Conservation (phyloP, 2,329 filamentous ascomycete genomes). For the Claviceps quebecensis region DNA sequence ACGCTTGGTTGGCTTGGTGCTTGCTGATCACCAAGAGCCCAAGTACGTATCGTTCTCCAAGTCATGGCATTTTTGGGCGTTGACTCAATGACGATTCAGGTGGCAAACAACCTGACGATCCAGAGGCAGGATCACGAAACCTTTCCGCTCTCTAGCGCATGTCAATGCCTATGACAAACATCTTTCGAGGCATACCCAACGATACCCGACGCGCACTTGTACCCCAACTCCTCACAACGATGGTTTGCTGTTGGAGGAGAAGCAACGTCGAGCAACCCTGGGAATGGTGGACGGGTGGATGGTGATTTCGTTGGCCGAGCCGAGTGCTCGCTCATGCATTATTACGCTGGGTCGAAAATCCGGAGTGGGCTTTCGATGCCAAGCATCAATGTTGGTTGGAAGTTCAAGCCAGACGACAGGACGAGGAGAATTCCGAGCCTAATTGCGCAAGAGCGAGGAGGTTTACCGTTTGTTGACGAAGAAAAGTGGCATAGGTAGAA, state of each 20-base stretch:
- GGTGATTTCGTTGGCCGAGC: neutral
- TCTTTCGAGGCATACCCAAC: slow-evolving; percentile 1
- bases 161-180: neutral
- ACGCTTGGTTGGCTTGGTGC: neutral
- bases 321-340: neutral
- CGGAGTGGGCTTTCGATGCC: neutral
- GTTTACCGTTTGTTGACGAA: neutral
- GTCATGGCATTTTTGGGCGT: slow-evolving; percentile 1
- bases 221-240: neutral
- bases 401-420: neutral
- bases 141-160: neutral
- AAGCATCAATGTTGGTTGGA: neutral
- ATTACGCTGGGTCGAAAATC: neutral
- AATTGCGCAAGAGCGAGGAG: neutral
- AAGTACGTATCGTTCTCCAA: neutral
- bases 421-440: neutral
- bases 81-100: neutral
- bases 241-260: neutral
- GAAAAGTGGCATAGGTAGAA: neutral
- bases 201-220: slow-evolving; percentile 4
- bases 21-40: neutral
- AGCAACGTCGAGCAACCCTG: neutral
- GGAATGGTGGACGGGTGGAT: neutral
- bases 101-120: neutral
- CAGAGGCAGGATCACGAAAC: neutral